Conservation (phyloP, 345 rosid genomes). For the Eucalyptus virginea region DNA sequence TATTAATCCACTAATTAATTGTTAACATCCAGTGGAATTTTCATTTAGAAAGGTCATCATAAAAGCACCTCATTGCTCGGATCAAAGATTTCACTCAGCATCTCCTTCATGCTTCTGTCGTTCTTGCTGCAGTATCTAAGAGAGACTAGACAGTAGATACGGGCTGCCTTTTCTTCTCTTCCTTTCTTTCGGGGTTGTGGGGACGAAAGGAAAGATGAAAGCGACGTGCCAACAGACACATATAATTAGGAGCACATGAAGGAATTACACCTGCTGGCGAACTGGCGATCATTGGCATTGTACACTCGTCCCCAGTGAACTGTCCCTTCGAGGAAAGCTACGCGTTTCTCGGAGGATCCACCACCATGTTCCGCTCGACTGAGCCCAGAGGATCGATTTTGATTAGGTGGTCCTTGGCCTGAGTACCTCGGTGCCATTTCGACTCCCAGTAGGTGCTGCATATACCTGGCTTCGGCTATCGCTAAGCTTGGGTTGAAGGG, state of each 20-base stretch:
- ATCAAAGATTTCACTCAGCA: neutral
- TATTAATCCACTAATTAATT: neutral
- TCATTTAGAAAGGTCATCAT: neutral
- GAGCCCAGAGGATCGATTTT: no score
- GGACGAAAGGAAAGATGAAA: neutral
- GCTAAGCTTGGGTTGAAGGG: neutral
- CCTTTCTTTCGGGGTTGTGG: neutral
- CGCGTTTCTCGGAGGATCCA: neutral
- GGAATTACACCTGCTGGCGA: neutral
- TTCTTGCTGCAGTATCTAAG: neutral
- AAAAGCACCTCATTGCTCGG: neutral
- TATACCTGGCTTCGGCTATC: neutral
- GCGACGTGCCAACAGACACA: slow-evolving; percentile 12
- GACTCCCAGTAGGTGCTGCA: neutral
- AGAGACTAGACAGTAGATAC: neutral
- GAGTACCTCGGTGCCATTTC: neutral
- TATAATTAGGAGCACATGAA: slow-evolving; percentile 6
- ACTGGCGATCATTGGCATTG: neutral
- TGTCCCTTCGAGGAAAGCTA: neutral
- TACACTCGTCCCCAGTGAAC: neutral
- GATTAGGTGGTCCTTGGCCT: neutral
- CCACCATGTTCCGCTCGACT: neutral
- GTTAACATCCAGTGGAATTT: neutral
- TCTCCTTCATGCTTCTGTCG: neutral
- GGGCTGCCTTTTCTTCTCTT: neutral